Evolutionary conservation across 1,284 basidiomycete species (phyloP).

Genomic region (Gomphus bonarii): DNA sequence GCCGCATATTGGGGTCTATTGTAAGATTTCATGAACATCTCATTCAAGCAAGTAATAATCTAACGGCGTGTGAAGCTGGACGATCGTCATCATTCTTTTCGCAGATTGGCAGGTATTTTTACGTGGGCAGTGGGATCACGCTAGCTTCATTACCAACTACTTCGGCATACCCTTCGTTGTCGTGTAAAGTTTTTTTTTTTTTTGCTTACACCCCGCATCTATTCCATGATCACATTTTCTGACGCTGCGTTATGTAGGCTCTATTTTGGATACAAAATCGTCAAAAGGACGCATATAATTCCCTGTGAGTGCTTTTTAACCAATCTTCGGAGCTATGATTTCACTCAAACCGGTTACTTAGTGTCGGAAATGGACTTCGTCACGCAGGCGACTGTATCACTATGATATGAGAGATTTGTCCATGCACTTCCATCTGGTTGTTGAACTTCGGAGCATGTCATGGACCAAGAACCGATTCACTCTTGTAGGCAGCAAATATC

Average conservation of each 20-base stretch:
- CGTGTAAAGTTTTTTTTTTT: slow-evolving; percentile 1
- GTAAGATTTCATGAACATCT: slow-evolving; percentile 17
- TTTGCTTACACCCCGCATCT: background rate
- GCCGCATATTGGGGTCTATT: slow-evolving; percentile 54
- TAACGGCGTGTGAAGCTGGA: background rate
- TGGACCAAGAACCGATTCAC: background rate
- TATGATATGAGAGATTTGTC: background rate
- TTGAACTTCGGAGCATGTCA: background rate
- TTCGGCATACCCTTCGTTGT: slow-evolving; percentile 8
- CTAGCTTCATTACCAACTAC: slow-evolving; percentile 9
- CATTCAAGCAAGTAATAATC: background rate
- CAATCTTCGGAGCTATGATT: background rate
- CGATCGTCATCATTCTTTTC: slow-evolving; percentile 6
- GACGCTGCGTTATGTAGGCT: background rate
- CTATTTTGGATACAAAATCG: slow-evolving; percentile 8
- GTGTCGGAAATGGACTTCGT: slow-evolving; percentile 7
- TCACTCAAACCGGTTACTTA: background rate
- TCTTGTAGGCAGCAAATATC: too few species aligned
- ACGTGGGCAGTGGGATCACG: slow-evolving; percentile 2
- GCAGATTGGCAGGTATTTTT: slow-evolving; percentile 8
- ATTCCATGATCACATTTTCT: background rate
- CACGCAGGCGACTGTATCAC: background rate
- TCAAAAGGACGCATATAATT: background rate
- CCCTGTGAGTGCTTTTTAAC: background rate
- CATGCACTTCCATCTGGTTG: background rate